Conservation (phyloP, 2,329 filamentous ascomycete genomes). For the Pezicula radicicola region DNA sequence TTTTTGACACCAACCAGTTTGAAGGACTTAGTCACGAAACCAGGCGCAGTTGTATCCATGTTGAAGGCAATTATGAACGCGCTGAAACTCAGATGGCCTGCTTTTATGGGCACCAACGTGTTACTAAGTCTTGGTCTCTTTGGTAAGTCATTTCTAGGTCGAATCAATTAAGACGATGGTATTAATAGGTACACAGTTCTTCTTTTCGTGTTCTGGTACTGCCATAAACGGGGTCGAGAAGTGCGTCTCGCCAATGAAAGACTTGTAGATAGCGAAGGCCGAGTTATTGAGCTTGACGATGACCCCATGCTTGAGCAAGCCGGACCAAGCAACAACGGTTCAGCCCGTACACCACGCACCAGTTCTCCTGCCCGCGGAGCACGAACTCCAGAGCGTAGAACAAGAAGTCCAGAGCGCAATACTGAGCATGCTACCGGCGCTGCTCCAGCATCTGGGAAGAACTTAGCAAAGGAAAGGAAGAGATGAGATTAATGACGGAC, state of each 20-base stretch:
- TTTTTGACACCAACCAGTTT: slow-evolving; percentile 70
- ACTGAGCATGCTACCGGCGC: too few relatives aligned
- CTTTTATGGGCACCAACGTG: slow-evolving; percentile 86
- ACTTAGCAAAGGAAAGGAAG: too few relatives aligned
- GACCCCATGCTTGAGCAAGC: slow-evolving; percentile 15
- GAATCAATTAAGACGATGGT: not conserved
- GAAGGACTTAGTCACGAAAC: slow-evolving; percentile 78
- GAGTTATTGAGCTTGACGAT: slow-evolving; percentile 20
- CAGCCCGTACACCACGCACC: slow-evolving; percentile 20
- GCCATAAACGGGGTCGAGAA: slow-evolving; percentile 90
- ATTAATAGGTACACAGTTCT: slow-evolving; percentile 50
- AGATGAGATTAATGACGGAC: too few relatives aligned
- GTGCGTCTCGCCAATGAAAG: slow-evolving; percentile 54
- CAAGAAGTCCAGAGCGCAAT: too few relatives aligned
- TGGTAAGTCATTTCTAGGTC: slow-evolving; percentile 52
- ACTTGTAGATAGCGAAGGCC: slow-evolving; percentile 19
- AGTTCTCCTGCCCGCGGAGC: too few relatives aligned
- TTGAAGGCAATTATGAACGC: slow-evolving; percentile 89
- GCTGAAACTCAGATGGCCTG: slow-evolving; percentile 82
- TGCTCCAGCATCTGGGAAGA: too few relatives aligned
- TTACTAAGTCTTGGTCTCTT: slow-evolving; percentile 88
- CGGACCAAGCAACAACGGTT: slow-evolving; percentile 23
- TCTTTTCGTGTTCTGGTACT: slow-evolving; percentile 96
- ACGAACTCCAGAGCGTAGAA: too few relatives aligned
- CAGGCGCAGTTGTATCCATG: slow-evolving; percentile 81